Evolutionary conservation across 2,329 filamentous ascomycete species (phyloP), one percentile per base, ranked within the genome.

Genomic region (Aspergillus clavatus): DNA sequence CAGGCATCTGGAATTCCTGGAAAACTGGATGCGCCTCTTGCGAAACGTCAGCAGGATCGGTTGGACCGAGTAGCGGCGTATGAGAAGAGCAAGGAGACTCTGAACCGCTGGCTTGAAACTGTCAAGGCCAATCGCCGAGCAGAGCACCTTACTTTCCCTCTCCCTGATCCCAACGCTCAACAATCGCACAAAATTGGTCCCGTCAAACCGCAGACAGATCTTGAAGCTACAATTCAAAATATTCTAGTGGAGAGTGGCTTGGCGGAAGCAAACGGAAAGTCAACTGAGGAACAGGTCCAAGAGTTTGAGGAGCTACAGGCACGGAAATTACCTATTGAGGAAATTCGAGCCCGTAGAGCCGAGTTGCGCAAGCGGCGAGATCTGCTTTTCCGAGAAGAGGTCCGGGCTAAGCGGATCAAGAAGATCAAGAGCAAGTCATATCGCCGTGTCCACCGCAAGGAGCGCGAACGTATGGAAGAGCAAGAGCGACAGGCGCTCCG

Each of bases 381-480:
- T 59, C 72, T 95, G 6, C 78, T 91, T 53, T 95, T 94, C 58
- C 80, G 90, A 8, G 91, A 97, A 69, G 86, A 94, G 60, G 84
- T 89, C 35, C 85, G 89, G 45, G 81, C 89, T 6, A 94, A 90
- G 70, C 84, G 93, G 19, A 89, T 98, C 70, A 95, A 96, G 73
- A 97, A 97, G 75, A 98, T 98, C 72, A 98, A 98, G 77, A 94
- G 87, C 65, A 98, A 96, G 68, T 81, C 89, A 0, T 98, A 95
- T 65, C 87, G 91, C 44, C 84, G 90, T 36, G 85, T 97, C 11
- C 91, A 97, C 68, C 83, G 91, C 28, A 95, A 86, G 63, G 87
- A 86, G 62, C 75, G 81, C 11, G 80, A 84, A 62, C 76, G 75
- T 51, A 61, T 78, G 47, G 75, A 79, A 40, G 71, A 80, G 48